Percentiles rank a stretch among this genome's conserved stretches.
phyloP scores from a whole-genome alignment of 176 grass and related monocot genomes.

The Tillandsia fasciculata region DNA sequence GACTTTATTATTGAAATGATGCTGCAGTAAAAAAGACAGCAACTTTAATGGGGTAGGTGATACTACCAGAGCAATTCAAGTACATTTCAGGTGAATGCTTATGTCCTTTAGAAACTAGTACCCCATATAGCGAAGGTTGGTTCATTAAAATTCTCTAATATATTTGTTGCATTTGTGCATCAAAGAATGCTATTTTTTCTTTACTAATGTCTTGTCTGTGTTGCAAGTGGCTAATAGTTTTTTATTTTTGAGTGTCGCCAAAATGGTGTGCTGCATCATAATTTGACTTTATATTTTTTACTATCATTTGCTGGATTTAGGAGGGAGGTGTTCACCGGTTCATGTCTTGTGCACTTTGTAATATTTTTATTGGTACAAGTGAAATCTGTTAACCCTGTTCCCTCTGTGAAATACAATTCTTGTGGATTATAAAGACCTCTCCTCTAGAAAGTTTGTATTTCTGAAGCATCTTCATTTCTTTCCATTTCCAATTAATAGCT shows the following conservation, averaged over 20 bases:
- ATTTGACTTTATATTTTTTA: no score
- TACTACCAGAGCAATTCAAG: not conserved
- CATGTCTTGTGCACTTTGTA: no score
- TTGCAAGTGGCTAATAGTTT: not conserved
- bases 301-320: no score
- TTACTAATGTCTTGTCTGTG: not conserved
- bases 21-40: conserved; percentile 7
- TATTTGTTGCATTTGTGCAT: not conserved
- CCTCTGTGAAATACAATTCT: no score
- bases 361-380: no score
- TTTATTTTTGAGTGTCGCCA: not conserved
- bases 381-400: no score
- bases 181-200: not conserved
- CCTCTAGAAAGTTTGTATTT: no score
- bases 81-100: conserved; percentile 1
- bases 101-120: not conserved
- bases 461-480: no score
- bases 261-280: not conserved
- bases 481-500: no score
- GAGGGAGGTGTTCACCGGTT: no score
- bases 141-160: not conserved
- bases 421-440: no score
- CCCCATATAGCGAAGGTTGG: not conserved
- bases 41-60: not conserved
- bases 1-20: conserved; percentile 6